Evolutionary conservation across 768 basidiomycete genomes (phyloP).

Genomic region (Mrakia blollopis): DNA sequence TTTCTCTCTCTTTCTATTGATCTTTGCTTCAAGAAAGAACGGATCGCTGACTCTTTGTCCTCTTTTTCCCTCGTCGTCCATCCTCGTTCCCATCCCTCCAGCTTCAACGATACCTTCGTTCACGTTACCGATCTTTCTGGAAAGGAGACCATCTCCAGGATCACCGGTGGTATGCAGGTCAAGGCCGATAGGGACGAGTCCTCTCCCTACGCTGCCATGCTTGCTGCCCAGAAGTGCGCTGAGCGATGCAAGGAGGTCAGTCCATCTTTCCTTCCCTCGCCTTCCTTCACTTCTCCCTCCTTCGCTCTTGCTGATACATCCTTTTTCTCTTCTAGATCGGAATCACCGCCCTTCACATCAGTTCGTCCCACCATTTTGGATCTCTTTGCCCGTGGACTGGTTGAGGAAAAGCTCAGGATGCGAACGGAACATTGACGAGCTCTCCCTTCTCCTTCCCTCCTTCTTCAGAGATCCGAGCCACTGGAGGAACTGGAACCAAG

Average conservation of each 20-base stretch:
- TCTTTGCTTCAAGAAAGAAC: neutral
- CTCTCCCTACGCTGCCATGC: slow-evolving; percentile 93
- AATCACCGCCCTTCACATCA: slow-evolving; percentile 97
- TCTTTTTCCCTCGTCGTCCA: neutral
- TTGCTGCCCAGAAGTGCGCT: slow-evolving; percentile 96
- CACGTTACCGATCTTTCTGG: slow-evolving; percentile 98
- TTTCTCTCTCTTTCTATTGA: neutral
- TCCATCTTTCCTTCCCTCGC: neutral
- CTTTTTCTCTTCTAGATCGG: slow-evolving; percentile 47
- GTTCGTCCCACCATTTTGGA: neutral
- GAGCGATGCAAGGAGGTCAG: slow-evolving; percentile 87
- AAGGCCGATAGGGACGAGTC: slow-evolving; percentile 99
- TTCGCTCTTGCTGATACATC: slow-evolving; percentile 1
- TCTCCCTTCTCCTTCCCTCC: neutral
- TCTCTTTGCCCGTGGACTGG: neutral
- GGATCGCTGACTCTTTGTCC: neutral
- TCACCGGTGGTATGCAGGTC: slow-evolving; percentile 99
- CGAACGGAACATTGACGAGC: neutral
- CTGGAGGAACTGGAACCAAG: slow-evolving; percentile 96
- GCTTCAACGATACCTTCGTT: slow-evolving; percentile 99
- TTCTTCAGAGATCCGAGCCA: slow-evolving; percentile 69
- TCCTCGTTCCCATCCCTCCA: slow-evolving; percentile 20
- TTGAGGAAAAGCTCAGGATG: neutral
- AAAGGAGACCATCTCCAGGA: slow-evolving; percentile 97
- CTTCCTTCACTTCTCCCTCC: neutral